A percentile compares a stretch with the other conserved stretches of the same genome.
Conservation (phyloP, 176 grass and related monocot genomes). For the Saccharum officinarum region DNA sequence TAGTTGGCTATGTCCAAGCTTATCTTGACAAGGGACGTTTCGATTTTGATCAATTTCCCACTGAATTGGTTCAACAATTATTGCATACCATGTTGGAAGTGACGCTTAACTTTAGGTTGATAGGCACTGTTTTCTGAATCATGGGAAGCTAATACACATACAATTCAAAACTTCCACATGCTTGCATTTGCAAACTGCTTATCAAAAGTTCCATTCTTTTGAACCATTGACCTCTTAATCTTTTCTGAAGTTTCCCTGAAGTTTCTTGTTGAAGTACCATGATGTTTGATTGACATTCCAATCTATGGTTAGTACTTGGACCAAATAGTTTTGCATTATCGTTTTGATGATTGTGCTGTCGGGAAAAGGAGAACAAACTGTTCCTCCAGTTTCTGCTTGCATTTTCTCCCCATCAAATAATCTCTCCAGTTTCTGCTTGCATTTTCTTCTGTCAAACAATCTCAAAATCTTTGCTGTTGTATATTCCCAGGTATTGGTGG, state of each 20-base stretch:
- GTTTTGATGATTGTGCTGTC: neutral
- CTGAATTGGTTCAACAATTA: neutral
- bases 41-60: neutral
- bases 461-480: neutral
- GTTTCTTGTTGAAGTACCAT: neutral
- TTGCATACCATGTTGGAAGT: neutral
- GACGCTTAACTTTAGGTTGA: neutral
- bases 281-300: conserved; percentile 15
- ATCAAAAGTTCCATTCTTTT: neutral
- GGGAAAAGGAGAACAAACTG: neutral
- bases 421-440: conserved; percentile 32
- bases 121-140: neutral
- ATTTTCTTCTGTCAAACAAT: neutral
- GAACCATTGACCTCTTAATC: neutral
- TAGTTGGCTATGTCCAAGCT: neutral
- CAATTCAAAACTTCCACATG: neutral
- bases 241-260: neutral
- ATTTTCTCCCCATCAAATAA: neutral
- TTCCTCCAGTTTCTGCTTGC: conserved; percentile 28
- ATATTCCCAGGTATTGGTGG: conserved; percentile 33
- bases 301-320: neutral
- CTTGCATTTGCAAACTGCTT: neutral
- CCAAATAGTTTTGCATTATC: neutral
- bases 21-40: neutral
- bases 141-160: neutral